Base-by-base conservation (phyloP, 2,329 filamentous ascomycete species). In the Stachybotrys chartarum region DNA sequence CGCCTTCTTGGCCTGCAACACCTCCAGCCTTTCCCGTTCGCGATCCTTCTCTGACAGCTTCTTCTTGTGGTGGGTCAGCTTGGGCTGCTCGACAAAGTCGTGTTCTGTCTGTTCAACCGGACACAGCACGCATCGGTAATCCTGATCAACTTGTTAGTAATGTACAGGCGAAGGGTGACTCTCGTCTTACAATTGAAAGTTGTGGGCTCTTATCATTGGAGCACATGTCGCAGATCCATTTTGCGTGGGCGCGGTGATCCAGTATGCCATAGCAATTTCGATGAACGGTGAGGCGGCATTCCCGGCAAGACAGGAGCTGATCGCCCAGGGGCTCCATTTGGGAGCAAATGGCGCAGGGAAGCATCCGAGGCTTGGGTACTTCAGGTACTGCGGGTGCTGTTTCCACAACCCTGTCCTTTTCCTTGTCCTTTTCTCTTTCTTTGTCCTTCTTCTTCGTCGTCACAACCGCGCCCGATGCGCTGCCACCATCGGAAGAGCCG, bases 201-300 rank as follows among this genome's bases (percentile, higher is more conserved):
- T 90, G 86, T 6, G 93, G 91, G 64, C 87, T 93, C 69, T 91
- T 91, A 68, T 99, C 94, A 66, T 99, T 99, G 44, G 85, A 79
- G 71, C 94, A 99, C 82, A 92, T 96, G 72, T 97, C 94, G 70
- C 94, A 99, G 46, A 87, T 83, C 94, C 94, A 99, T 71, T 96
- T 96, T 49, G 80, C 82, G 35, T 84, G 80, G 54, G 79, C 80
- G 47, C 89, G 83, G 55, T 87, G 84, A 50, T 87, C 84, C 45
- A 82, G 61, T 35, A 97, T 80, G n/a, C 94, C 94, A 67, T 97
- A 99, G 72, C 94, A 99, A 58, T 85, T 84, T 54, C 89, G 87
- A 71, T 99, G 94, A 30, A 97, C 93, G 4, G 91, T 91, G 70
- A 99, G 75, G 54, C 91, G 87, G 70, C 94, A 99, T 65, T 96